Base-by-base conservation (phyloP, 305 asterid species). In the Caryopteris hybrid region DNA sequence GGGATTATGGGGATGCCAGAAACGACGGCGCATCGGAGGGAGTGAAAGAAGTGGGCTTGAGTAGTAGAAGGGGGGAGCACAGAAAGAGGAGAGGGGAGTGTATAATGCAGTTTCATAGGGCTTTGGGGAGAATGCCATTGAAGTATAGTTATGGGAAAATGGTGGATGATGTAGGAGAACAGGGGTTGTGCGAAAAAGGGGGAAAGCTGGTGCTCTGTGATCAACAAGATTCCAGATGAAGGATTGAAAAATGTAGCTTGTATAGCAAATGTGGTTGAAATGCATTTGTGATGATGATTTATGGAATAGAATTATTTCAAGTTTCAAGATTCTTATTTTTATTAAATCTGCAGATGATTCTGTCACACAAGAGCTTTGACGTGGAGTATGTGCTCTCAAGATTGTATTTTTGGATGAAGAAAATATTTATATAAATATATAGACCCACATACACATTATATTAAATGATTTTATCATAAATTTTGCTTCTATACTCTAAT, bases 51-150 rank as follows among this genome's bases (percentile, higher is more conserved):
- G 96, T 86, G 64, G 99, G 99, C 6, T 67, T 93, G 80, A 90
- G 99, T 48, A 87, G 96, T 66, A 81, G 97, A 64, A 77, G 45
- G 55, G 78, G 73, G 31, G 96, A 93, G 64, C 97, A 88, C 45
- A 82, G 89, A 78, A 88, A 88, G 86, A 86, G 91, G 61, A 90
- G 97, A 77, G 97, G 95, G 54, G 88, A 83, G 5, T 92, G 98
- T 61, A 84, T 92, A 41, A 66, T 57, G 31, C 86, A 83, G 75
- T 93, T 93, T 25, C 99, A 93, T 73, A 70, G 86, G 55, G 74
- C 84, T 31, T 64, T 84, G 72, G 91, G 88, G 61, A 81, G 66
- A 54, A 83, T 93, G 95, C 96, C 97, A 18, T 79, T 90, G 84
- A 82, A 76, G 76, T 90, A 88, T 64, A 85, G 91, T 61, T 87